Evolutionary conservation across 2,329 filamentous ascomycete species (phyloP).

Genomic region (Neophaeococcomyces mojaviensis): DNA sequence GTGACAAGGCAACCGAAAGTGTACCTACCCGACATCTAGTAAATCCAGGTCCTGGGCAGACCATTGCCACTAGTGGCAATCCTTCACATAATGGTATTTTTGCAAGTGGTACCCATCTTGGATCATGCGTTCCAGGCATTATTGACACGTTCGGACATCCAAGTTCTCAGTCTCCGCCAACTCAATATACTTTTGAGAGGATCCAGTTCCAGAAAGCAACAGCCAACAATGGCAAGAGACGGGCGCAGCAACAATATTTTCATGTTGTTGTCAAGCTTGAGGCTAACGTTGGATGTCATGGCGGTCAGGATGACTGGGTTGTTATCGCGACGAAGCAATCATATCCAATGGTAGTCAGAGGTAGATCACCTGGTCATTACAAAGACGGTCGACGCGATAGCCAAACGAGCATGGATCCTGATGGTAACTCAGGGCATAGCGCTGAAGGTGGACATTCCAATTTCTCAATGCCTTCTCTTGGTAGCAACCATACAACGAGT

Average conservation of each 20-base stretch:
- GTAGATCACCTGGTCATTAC: constrained; percentile 74
- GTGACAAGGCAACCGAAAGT: constrained; percentile 76
- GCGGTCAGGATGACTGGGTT: constrained; percentile 48
- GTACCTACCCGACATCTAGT: constrained; percentile 57
- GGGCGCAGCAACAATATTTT: constrained; percentile 87
- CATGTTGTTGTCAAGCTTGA: constrained; percentile 81
- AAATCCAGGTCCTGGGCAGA: constrained; percentile 55
- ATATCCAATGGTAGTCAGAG: constrained; percentile 78
- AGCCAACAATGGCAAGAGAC: constrained; percentile 84
- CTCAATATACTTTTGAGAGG: constrained; percentile 66
- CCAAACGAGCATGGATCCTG: constrained; percentile 62
- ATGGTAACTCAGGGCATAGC: constrained; percentile 49
- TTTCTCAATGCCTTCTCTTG: neutral
- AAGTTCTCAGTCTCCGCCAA: constrained; percentile 24
- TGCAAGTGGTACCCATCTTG: neutral
- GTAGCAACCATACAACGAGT: neutral
- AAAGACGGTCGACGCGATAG: constrained; percentile 59
- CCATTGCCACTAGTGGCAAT: constrained; percentile 30
- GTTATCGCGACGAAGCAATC: constrained; percentile 67
- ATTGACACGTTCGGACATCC: constrained; percentile 25
- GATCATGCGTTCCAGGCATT: constrained; percentile 1
- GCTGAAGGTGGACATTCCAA: constrained; percentile 26
- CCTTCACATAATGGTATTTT: constrained; percentile 12
- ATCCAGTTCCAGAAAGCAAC: constrained; percentile 94
- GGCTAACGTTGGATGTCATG: constrained; percentile 53